Percentiles rank a stretch among this genome's conserved stretches.
These are phyloP conservation scores for Neurospora crassa DNA, from an alignment of 2,329 filamentous ascomycete genomes.

Conservation along the genomic window DNA sequence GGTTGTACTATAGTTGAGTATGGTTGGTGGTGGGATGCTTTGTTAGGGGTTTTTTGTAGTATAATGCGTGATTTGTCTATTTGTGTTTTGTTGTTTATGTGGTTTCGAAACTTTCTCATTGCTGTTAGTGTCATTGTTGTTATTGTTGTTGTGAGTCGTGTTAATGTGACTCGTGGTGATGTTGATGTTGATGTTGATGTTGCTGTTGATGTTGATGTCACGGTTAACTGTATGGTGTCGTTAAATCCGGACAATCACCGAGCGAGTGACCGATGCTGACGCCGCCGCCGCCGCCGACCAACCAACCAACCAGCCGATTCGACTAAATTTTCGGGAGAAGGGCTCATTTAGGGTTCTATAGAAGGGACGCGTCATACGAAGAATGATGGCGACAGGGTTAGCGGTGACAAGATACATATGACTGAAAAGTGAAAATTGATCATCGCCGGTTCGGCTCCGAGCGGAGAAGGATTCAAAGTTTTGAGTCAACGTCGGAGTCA, in stretches of 20 bases:
- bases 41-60: not conserved
- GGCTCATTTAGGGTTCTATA: not conserved
- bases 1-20: too few relatives aligned
- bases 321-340: not conserved
- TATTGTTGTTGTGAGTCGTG: not conserved
- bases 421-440: not conserved
- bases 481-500: not conserved
- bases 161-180: too few relatives aligned
- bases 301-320: not conserved
- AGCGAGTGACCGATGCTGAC: not conserved
- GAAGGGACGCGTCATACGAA: not conserved
- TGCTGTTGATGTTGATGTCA: not conserved
- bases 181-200: not conserved
- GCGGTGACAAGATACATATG: not conserved
- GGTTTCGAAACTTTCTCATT: not conserved
- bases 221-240: not conserved
- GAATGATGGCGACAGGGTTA: not conserved
- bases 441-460: not conserved
- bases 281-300: too few relatives aligned
- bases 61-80: not conserved
- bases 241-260: not conserved
- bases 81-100: not conserved
- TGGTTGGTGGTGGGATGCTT: too few relatives aligned
- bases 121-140: not conserved
- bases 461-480: not conserved